Percentiles rank a stretch among this genome's conserved stretches.
These are phyloP conservation scores for Vicia villosa DNA, from an alignment of 306 rosid species.

Conservation along the genomic window DNA sequence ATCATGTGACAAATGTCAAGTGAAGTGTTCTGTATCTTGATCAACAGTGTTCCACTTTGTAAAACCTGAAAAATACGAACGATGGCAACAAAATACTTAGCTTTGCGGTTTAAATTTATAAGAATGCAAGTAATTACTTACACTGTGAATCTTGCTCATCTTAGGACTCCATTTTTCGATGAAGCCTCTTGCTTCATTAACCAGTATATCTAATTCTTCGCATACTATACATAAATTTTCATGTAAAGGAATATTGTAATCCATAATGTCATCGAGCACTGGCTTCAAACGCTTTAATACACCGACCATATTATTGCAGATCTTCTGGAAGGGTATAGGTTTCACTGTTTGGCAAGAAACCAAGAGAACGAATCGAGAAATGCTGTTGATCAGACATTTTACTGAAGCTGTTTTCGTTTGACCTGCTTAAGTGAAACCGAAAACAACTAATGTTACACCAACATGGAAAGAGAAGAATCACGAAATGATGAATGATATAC, in stretches of 20 bases:
- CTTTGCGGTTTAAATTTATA: not conserved
- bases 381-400: constrained; percentile 90
- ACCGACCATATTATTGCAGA: constrained; percentile 62
- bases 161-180: constrained; percentile 85
- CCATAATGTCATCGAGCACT: constrained; percentile 74
- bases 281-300: constrained; percentile 81
- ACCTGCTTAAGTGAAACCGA: constrained; percentile 55
- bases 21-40: constrained; percentile 60
- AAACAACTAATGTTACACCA: constrained; percentile 23
- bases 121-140: constrained; percentile 47
- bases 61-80: constrained; percentile 62
- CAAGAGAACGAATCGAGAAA: constrained; percentile 84
- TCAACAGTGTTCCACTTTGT: constrained; percentile 65
- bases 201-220: constrained; percentile 67
- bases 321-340: constrained; percentile 66
- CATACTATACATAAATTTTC: constrained; percentile 63
- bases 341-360: constrained; percentile 76
- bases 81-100: constrained; percentile 17
- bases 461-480: not conserved
- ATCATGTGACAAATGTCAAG: constrained; percentile 67
- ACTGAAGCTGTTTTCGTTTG: constrained; percentile 66
- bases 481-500: not conserved
- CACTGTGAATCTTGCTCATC: constrained; percentile 78
- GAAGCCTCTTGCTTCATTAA: constrained; percentile 80
- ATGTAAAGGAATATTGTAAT: constrained; percentile 53